phyloP scores from a whole-genome alignment of 306 rosid species.

The Betula pendula region DNA sequence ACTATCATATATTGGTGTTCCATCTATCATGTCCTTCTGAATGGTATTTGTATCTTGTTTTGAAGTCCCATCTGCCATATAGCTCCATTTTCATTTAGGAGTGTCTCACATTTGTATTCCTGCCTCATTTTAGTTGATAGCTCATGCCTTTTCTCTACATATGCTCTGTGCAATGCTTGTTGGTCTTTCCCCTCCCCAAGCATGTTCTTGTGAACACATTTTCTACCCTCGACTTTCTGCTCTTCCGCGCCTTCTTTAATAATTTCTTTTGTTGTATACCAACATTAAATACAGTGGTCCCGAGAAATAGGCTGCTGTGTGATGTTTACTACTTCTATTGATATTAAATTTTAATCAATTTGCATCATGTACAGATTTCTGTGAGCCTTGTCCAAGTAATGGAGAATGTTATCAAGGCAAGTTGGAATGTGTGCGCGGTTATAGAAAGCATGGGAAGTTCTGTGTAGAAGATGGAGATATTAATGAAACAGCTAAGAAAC shows the following conservation, averaged over 20 bases:
- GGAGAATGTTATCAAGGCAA: slow-evolving; percentile 67
- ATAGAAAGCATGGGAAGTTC: slow-evolving; percentile 55
- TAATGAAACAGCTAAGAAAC: slow-evolving; percentile 60
- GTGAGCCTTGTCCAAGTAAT: slow-evolving; percentile 84
- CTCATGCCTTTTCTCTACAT: slow-evolving; percentile 15
- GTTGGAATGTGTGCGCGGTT: slow-evolving; percentile 69
- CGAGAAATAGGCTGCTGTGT: slow-evolving; percentile 2
- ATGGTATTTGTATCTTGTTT: neutral
- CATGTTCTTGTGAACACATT: slow-evolving; percentile 18
- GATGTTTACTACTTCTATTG: slow-evolving; percentile 16
- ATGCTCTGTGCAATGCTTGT: neutral
- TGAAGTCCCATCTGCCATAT: slow-evolving; percentile 1
- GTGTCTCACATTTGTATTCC: neutral
- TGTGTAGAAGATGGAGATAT: slow-evolving; percentile 85
- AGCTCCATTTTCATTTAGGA: slow-evolving; percentile 8
- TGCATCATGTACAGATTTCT: slow-evolving; percentile 49
- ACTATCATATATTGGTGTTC: neutral
- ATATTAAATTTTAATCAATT: slow-evolving; percentile 2
- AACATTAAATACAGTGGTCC: slow-evolving; percentile 9
- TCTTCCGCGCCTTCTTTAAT: neutral
- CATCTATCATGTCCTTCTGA: neutral
- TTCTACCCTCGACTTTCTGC: neutral
- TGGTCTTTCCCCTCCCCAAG: neutral
- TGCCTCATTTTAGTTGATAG: slow-evolving; percentile 25
- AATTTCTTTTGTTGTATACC: neutral